A percentile compares a stretch with the other conserved stretches of the same genome.
Conservation (phyloP, 139 green algal genomes). For the Pedinophyceae sp. region DNA sequence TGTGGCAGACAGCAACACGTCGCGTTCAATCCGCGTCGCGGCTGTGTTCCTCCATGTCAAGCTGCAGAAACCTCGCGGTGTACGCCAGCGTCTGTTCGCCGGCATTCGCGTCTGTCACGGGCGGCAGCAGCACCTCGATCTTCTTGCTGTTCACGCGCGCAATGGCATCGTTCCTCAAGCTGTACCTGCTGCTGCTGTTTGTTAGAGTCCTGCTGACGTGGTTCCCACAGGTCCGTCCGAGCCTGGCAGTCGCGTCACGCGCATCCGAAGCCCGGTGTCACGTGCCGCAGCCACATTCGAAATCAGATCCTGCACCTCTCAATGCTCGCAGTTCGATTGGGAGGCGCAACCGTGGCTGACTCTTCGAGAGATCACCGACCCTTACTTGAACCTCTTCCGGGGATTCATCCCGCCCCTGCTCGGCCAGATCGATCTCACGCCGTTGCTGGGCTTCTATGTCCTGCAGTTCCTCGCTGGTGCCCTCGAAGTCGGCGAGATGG, state of each 20-base stretch:
- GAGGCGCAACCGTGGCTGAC: constrained; percentile 81
- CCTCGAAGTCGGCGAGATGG: no score
- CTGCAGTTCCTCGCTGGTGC: neutral
- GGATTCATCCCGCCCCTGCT: constrained; percentile 83
- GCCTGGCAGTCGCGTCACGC: no score
- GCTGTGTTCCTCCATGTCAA: no score
- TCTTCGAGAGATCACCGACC: constrained; percentile 84
- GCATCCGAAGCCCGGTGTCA: no score
- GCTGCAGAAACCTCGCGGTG: no score
- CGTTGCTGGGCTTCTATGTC: constrained; percentile 46
- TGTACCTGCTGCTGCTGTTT: constrained; percentile 92
- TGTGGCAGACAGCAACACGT: no score
- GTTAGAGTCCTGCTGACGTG: constrained; percentile 85
- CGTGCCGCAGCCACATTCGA: no score
- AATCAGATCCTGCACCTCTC: no score
- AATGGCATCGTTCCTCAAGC: constrained; percentile 40
- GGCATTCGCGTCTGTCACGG: neutral
- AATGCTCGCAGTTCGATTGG: constrained; percentile 92
- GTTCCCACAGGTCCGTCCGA: no score
- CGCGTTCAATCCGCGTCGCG: no score
- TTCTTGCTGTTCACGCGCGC: constrained; percentile 30
- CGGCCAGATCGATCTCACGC: constrained; percentile 91
- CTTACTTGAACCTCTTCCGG: constrained; percentile 93
- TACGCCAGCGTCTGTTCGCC: no score
- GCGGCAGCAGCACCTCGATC: constrained; percentile 11